A percentile compares a stretch with the other conserved stretches of the same genome.
Evolutionary conservation across 2,329 filamentous ascomycete genomes (phyloP).

Genomic region (Penicillium crustosum): DNA sequence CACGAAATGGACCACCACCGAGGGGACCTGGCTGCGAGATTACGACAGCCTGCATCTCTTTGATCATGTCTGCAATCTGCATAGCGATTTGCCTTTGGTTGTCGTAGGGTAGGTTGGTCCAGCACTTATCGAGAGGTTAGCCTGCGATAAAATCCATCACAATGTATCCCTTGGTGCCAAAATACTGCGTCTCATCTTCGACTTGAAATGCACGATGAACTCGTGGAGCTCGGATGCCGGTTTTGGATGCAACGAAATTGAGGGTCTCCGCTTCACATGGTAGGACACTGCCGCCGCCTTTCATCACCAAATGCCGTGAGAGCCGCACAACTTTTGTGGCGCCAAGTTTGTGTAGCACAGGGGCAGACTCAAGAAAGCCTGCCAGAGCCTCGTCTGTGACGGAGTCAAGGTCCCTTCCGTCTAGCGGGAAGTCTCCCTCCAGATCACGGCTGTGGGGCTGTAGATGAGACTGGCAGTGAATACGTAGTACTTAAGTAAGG

Average conservation of each 20-base stretch:
- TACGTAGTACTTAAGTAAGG: too few relatives aligned
- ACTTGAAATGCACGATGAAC: conserved; percentile 27
- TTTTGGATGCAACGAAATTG: conserved; percentile 20
- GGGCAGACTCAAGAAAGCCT: conserved; percentile 16
- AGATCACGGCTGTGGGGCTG: neutral
- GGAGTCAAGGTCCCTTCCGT: conserved; percentile 14
- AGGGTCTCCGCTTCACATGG: conserved; percentile 25
- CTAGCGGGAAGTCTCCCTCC: conserved; percentile 8
- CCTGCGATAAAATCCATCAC: conserved; percentile 33
- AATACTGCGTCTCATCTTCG: conserved; percentile 22
- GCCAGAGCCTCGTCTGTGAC: conserved; percentile 15
- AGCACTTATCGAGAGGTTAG: conserved; percentile 26
- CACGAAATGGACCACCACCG: conserved; percentile 21
- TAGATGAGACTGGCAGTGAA: too few relatives aligned
- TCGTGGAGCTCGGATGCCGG: conserved; percentile 22
- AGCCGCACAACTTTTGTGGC: conserved; percentile 27
- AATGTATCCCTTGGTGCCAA: conserved; percentile 27
- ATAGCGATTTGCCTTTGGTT: conserved; percentile 17
- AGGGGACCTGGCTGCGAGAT: conserved; percentile 12
- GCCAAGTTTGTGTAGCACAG: conserved; percentile 19
- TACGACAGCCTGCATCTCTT: conserved; percentile 20
- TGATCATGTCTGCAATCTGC: conserved; percentile 25
- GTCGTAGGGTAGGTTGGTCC: conserved; percentile 17
- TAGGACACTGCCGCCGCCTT: conserved; percentile 24
- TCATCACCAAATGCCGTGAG: conserved; percentile 23